These are phyloP conservation scores for Neckera pumila DNA, from an alignment of 225 moss, liverwort and hornwort species.

Conservation along the genomic window DNA sequence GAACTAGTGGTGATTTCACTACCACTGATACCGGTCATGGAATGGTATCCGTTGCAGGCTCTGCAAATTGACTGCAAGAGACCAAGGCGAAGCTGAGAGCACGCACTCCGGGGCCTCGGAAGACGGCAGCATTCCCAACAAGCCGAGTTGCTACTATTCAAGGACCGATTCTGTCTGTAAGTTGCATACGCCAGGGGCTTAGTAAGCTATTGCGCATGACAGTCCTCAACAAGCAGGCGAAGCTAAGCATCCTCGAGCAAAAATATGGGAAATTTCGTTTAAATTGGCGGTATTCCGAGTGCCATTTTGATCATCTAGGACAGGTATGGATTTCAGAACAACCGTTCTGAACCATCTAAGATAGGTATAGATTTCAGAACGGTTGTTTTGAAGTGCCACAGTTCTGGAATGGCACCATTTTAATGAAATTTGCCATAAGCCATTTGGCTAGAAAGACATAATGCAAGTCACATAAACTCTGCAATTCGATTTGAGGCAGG, in stretches of 20 bases:
- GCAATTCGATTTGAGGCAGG: constrained; percentile 62
- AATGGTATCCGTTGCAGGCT: not conserved
- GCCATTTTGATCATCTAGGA: too few relatives aligned
- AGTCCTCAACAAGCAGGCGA: not conserved
- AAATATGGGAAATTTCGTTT: too few relatives aligned
- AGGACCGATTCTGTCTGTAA: constrained; percentile 9
- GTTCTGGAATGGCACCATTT: too few relatives aligned
- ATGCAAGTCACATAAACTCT: constrained; percentile 32
- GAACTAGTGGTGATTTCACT: not conserved
- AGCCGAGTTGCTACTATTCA: constrained; percentile 17
- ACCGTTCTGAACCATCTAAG: too few relatives aligned
- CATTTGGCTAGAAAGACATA: constrained; percentile 17
- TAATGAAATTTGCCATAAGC: too few relatives aligned
- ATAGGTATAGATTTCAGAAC: too few relatives aligned
- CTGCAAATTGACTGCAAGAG: not conserved
- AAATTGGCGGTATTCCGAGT: too few relatives aligned
- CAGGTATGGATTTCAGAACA: too few relatives aligned
- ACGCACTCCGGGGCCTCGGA: constrained; percentile 16
- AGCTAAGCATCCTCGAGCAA: not conserved
- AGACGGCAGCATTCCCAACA: constrained; percentile 1
- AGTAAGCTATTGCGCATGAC: not conserved
- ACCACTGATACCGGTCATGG: not conserved
- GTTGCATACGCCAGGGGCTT: constrained; percentile 1
- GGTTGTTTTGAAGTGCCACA: too few relatives aligned
- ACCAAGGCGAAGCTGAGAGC: constrained; percentile 12